Percentiles rank a stretch among this genome's conserved stretches.
Conservation (phyloP, 1,284 basidiomycete genomes). For the Cryptococcus sp. region DNA sequence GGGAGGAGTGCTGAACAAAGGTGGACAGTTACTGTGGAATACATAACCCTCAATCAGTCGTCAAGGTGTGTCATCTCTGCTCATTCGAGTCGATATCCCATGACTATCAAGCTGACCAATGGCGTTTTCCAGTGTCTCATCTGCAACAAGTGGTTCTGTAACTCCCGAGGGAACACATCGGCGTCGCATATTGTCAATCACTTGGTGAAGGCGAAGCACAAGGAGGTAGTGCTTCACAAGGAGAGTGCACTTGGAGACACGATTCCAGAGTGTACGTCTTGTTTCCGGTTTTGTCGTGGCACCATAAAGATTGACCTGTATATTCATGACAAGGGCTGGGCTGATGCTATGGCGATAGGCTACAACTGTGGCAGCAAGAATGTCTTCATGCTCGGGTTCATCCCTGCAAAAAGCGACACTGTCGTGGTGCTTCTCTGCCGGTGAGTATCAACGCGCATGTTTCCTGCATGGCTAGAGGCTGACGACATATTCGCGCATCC, state of each 20-base stretch:
- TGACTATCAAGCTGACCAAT: background rate
- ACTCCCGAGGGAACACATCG: constrained; percentile 96
- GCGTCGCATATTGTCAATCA: constrained; percentile 99
- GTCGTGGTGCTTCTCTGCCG: constrained; percentile 98
- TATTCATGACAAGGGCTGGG: no score
- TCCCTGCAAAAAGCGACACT: constrained; percentile 97
- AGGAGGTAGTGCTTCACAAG: constrained; percentile 94
- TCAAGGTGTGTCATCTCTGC: constrained; percentile 58
- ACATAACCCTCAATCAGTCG: constrained; percentile 93
- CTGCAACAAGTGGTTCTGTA: constrained; percentile 99
- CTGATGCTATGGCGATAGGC: constrained; percentile 40
- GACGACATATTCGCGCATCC: no score
- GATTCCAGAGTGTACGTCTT: constrained; percentile 73
- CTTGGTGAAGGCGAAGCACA: constrained; percentile 97
- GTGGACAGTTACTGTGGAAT: constrained; percentile 92
- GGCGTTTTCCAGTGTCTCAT: constrained; percentile 63
- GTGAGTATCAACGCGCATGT: constrained; percentile 52
- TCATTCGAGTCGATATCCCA: background rate
- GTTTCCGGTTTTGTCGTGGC: no score
- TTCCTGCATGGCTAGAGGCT: background rate
- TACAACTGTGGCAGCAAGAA: constrained; percentile 99
- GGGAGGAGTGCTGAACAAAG: background rate
- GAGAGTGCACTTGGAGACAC: constrained; percentile 96
- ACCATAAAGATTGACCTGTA: no score
- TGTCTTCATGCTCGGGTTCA: constrained; percentile 98